Percentiles rank a stretch among this genome's conserved stretches.
phyloP scores from a whole-genome alignment of 208 protist species.

The Acanthamoeba sp. region DNA sequence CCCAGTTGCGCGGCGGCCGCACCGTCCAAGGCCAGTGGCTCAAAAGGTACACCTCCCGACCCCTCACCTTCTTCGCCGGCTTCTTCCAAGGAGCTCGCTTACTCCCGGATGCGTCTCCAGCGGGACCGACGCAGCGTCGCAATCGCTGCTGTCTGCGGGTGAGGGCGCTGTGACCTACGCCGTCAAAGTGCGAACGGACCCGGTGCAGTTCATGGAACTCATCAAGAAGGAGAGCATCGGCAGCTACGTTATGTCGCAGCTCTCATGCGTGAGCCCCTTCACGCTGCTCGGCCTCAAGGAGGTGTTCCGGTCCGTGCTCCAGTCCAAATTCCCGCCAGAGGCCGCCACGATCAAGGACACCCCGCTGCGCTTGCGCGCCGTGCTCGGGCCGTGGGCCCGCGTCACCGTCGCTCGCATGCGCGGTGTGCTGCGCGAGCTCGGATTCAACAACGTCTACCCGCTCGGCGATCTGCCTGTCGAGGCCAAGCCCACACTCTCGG shows the following conservation, averaged over 20 bases:
- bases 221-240: conserved; percentile 49
- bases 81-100: too few species aligned
- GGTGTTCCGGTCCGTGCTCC: conserved; percentile 8
- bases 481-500: background rate
- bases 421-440: conserved; percentile 29
- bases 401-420: background rate
- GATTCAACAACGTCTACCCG: background rate
- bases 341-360: background rate
- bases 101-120: too few species aligned
- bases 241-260: conserved; percentile 49
- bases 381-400: conserved; percentile 28
- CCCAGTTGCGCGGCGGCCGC: background rate
- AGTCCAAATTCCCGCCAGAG: background rate
- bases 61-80: background rate
- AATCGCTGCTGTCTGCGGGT: background rate
- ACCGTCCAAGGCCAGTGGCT: background rate
- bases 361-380: background rate
- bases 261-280: conserved; percentile 39
- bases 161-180: background rate
- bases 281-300: conserved; percentile 31
- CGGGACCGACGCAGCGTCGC: background rate
- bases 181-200: conserved; percentile 15
- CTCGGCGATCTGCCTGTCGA: background rate
- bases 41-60: background rate
- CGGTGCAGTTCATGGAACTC: conserved; percentile 44